Base-by-base conservation (phyloP, 2,329 filamentous ascomycete species). In the Fusarium goolgardi region DNA sequence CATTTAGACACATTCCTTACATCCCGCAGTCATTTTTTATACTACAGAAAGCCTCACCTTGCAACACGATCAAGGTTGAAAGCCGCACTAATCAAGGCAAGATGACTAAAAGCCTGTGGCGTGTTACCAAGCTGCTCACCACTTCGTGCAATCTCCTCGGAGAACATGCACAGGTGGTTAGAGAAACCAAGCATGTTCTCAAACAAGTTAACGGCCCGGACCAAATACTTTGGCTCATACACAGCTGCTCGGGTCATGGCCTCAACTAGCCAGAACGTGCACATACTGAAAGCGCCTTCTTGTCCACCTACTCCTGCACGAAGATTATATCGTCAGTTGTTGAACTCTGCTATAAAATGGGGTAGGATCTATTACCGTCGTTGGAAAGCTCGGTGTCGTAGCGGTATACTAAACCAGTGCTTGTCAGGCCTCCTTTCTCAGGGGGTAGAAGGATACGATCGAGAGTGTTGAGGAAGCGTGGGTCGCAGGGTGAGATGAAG, bases 231-330 rank as follows among this genome's bases (percentile, higher is more conserved):
- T n/a, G 82, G 81, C 67, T 91, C 88, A 75, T 91, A 90, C 47
- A 83, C 80, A 69, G 85, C 81, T 68, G 90, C 90, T 32, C 91
- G 84, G 31, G 90, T 92, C 79, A 94, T 84, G 25, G 91, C 90
- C 78, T 94, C 91, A 15, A 94, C 90, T 1, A 93, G 86, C 91
- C 91, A 94, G 76, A 94, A 94, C 1, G 91, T 94, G 74, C 91
- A 93, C 90, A 94, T 93, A 73, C 86, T 89, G 75, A 94, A 94
- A 21, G 91, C 90, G 23, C 91, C 91, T 78, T 94, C 91, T 52
- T 85, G 83, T 20, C 91, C 91, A 37, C 90, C 90, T 11, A 94
- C 90, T 31, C 90, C 90, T 91, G 68, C 41, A 59, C 25, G 27
- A 46, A 18, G 13, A 41, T 43, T 44, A 20, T 16, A 41, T 72